Conservation (phyloP, 2,329 filamentous ascomycete species). For the Tolypocladium tundrense region DNA sequence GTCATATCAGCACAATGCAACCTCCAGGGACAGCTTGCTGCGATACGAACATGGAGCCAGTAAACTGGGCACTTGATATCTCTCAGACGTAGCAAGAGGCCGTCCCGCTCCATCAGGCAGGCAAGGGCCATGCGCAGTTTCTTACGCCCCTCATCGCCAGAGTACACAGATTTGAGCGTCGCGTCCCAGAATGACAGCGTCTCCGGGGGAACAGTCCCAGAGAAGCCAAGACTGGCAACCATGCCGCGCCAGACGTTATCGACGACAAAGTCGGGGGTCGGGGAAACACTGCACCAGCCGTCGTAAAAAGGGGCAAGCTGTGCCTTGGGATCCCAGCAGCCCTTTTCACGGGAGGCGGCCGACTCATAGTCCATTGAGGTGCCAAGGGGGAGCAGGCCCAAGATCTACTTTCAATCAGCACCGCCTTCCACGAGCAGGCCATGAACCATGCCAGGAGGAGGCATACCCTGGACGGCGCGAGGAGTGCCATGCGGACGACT, state of each 20-base stretch:
- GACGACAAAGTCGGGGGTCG: constrained; percentile 36
- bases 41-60: constrained; percentile 35
- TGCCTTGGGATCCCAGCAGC: constrained; percentile 38
- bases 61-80: constrained; percentile 40
- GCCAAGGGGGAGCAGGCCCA: constrained; percentile 36
- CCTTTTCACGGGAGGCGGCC: constrained; percentile 29
- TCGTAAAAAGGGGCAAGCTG: constrained; percentile 31
- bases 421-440: not conserved
- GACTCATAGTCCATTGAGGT: constrained; percentile 46
- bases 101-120: constrained; percentile 35
- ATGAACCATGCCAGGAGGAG: not conserved
- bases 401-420: constrained; percentile 23
- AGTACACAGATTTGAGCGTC: constrained; percentile 34
- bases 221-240: constrained; percentile 35
- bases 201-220: constrained; percentile 24
- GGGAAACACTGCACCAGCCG: constrained; percentile 25
- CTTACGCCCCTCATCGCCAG: constrained; percentile 37
- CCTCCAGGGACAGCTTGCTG: not conserved
- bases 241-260: constrained; percentile 35
- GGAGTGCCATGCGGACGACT: constrained; percentile 36
- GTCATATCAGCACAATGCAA: not conserved
- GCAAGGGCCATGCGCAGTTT: constrained; percentile 35
- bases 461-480: constrained; percentile 36
- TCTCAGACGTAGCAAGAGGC: constrained; percentile 31
- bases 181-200: constrained; percentile 33